A percentile compares a stretch with the other conserved stretches of the same genome.
Conservation (phyloP, 176 grass and related monocot genomes). For the Rhynchospora pubera region DNA sequence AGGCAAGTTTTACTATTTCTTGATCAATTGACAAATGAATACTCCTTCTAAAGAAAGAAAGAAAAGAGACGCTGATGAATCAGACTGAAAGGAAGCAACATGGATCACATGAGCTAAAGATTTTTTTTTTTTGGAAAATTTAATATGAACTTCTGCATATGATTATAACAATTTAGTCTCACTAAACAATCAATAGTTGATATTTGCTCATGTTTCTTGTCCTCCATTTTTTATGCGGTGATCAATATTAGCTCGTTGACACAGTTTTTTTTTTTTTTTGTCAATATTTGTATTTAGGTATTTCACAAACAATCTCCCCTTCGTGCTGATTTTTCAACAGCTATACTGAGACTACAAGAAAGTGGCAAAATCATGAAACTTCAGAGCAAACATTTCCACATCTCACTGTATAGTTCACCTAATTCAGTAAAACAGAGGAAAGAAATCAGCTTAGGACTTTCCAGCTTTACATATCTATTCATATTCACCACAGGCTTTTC, state of each 20-base stretch:
- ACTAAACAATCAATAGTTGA: not conserved
- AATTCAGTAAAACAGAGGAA: not conserved
- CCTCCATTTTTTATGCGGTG: not conserved
- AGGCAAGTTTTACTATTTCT: not conserved
- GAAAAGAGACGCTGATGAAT: not conserved
- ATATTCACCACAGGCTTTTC: not conserved
- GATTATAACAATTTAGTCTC: no score
- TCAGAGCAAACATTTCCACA: not conserved
- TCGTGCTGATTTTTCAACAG: slow-evolving; percentile 1
- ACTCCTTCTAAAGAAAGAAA: not conserved
- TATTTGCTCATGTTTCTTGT: not conserved
- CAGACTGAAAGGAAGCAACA: no score
- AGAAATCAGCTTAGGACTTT: not conserved
- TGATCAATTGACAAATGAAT: not conserved
- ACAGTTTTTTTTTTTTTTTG: not conserved
- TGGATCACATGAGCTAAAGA: no score
- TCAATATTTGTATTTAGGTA: not conserved
- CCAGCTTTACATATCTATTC: not conserved
- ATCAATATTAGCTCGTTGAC: not conserved
- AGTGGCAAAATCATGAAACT: not conserved
- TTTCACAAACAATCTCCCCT: not conserved
- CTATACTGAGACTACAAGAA: not conserved
- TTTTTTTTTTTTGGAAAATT: not conserved
- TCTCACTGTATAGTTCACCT: not conserved
- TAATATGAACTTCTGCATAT: no score